Evolutionary conservation across 768 basidiomycete genomes (phyloP), one percentile per base, ranked within the genome.

Genomic region (Leccinum subtestaceum): DNA sequence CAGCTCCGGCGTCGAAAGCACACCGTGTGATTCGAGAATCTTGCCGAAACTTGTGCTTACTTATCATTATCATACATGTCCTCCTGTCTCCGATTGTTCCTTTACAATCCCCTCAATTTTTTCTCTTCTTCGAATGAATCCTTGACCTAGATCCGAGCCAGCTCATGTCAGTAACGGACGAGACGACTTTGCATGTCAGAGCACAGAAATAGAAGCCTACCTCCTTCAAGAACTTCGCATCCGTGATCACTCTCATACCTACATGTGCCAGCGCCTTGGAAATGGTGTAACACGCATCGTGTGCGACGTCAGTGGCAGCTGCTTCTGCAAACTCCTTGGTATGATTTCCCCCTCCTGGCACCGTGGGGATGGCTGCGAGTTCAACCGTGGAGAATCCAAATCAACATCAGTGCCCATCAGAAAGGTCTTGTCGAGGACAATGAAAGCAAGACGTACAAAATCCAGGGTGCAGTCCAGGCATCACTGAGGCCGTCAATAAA

Each of bases 391-490:
- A 45, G 4, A 11, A 11, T 19, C 27, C 27, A n/a, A 19, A 32
- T 25, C 34, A 23, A 11, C 17, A 13, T 29, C 40, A 19, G 12
- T 17, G 12, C 25, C 23, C 27, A 27, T 61, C 59, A 59, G 31
- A 40, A 11, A 36, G 11, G 25, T 49, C 27, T 49, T 19, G 9
- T 32, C 31, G 43, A 52, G 31, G 13, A 54, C 10, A 25, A 25
- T 21, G 47, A 34, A 19, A 38, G 32, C 5, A 11, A 17, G 11
- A 66, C 74, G 25, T 56, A 75, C 70, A 69, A 51, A 87, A 91
- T 11, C 85, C 84, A 19, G 90, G 89, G 64, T 93, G 90, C 5
- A 93, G 73, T 2, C 85, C 79, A 6, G 89, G 89, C 38, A 92
- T 65, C 38, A 78, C 81, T 82, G 27, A 13, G 51, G 5, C 17